Base-by-base conservation (phyloP, 805 yeast species). In the Lachancea quebecensis region DNA sequence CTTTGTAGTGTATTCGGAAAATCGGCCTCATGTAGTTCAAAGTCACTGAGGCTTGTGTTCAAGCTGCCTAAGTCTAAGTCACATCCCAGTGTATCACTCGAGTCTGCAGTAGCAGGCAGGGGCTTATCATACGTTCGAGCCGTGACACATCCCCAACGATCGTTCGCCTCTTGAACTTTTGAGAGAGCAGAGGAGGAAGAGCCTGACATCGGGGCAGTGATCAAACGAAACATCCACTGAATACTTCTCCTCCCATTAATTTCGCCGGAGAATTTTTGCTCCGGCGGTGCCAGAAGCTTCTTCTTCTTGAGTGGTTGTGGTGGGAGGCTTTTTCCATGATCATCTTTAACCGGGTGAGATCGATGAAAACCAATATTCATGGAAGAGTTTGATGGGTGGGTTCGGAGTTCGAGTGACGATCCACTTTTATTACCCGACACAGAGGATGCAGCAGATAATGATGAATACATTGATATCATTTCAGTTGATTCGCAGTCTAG, bases 41-140 rank as follows among this genome's bases (percentile, higher is more conserved):
- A 12, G 8, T 30, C 33, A 8, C 14, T 30, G 33, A 30, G 5
- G 33, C 33, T 30, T 30, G 14, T 30, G 8, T 30, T 30, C 33
- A 30, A 14, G 5, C 12, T 11, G 14, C 14, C 4, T 30, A 30
- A 12, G 33, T 30, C 33, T 11, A 30, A 12, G 8, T 8, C 33
- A 30, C 33, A 11, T 11, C 9, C 14, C 4, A 30, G 33, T 11
- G 14, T 30, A 30, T 30, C 8, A 30, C 33, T 30, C 14, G 33
- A 30, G 33, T 30, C 33, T 9, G 8, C 14, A 30, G 33, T 4
- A 30, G 33, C 14, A 30, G 62, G 62, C 3, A 58, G 40, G 7
- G 60, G 59, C 36, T 58, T 58, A 14, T 55, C 52, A 35, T 52
- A 54, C n/a, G 42, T 51, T 32, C 42, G 50, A 9, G 54, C 52